Base-by-base conservation (phyloP, 345 rosid species). In the Gossypium sturtianum region DNA sequence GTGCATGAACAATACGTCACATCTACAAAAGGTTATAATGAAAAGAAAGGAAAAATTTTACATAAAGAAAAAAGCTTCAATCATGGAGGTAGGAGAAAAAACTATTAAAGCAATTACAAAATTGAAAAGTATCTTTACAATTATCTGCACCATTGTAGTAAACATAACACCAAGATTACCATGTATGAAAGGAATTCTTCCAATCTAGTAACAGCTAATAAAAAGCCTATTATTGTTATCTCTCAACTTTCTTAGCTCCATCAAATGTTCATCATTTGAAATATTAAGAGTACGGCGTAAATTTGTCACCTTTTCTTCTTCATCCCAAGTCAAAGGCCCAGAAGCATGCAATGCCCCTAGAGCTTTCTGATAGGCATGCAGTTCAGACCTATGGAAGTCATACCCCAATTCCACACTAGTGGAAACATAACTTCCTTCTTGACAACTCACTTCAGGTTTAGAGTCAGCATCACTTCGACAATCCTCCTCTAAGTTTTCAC, bases 321-420 rank as follows among this genome's bases (percentile, higher is more conserved):
- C 88, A 74, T 93, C 94, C 98, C 97, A 90, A 78, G 79, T 87
- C 49, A 92, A 62, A 17, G 96, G 84, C 16, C 97, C 95, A 0
- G 88, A 90, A 48, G 91, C 91, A 77, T 83, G 83, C 77, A 90
- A 75, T 38, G 86, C 89, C 81, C 74, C 82, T 62, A 90, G 66
- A 1, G 86, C 87, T 70, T 66, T 75, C 19, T 85, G 83, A 75
- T 86, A 90, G 27, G 92, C 89, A 71, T 80, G 89, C 74, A 89
- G 82, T 77, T 90, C 97, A 59, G 86, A 74, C 74, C 84, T 87
- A 84, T 88, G 92, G 48, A 85, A 81, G 62, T 84, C 89, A 58
- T 75, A 85, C 64, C 79, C 88, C 79, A 80, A 75, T 69, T 83
- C 83, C 64, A 79, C 81, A 73, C 71, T 80, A 12, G 73, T 48